Evolutionary conservation across 768 basidiomycete genomes (phyloP), one percentile per base, ranked within the genome.

Genomic region (Auricularia sp.): DNA sequence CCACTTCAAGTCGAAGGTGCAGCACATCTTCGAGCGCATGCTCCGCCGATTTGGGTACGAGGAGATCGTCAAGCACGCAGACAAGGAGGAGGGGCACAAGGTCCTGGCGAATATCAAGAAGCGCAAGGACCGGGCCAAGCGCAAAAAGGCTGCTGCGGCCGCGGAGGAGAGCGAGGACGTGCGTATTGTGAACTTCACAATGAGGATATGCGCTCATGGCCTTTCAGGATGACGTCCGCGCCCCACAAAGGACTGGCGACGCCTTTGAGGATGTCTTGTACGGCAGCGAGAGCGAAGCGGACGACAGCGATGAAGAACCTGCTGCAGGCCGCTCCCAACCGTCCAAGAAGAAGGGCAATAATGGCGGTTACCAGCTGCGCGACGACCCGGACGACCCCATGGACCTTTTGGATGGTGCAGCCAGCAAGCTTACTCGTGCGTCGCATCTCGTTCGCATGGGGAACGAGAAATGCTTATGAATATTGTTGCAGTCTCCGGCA

Each of bases 241-340:
- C 35, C 71, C 71, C 18, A 85, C 85, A 71, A 79, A 79, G 18
- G 4, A 80, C 84, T 42, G 91, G 93, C 16, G 90, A 94, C 72
- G 94, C 95, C 0, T 99, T 98, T 68, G 95, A 99, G 72, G 95
- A 99, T 71, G 92, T 98, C 0, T 78, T 99, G 34, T 98, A 98
- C 73, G 95, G 94, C 51, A 96, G 93, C 71, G 97, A 98, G 71
- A 93, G 91, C 68, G 95, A 98, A 71, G 75, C 88, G 36, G 88
- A 86, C 2, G 87, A 87, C 67, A 84, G 83, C 66, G 87, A 88
- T 51, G 83, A 84, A 54, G 86, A 89, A 63, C 80, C 77, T 35
- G 67, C 61, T 36, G 66, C 61, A 1, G 42, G 68, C 71, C 7
- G 80, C 76, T 63, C 77, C 74, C 63, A 77, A 7, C 65, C 70